A percentile compares a stretch with the other conserved stretches of the same genome.
phyloP scores from a whole-genome alignment of 202 grass and related monocot species.

The Dendrocalamus latiflorus region DNA sequence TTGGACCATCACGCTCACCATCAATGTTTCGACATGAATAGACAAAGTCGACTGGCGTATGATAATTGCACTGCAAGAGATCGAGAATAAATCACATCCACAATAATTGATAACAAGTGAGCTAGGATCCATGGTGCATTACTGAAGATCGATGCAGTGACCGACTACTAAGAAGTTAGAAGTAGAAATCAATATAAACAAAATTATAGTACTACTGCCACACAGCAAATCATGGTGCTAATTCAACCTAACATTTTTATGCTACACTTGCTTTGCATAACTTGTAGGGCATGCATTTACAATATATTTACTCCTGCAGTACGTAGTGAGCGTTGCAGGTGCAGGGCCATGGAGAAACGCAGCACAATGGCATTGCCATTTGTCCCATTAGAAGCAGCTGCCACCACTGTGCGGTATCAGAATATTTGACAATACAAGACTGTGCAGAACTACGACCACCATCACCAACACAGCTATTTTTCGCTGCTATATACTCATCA shows the following conservation, averaged over 20 bases:
- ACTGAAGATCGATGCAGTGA: neutral
- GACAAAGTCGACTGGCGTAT: neutral
- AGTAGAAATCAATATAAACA: too few species aligned
- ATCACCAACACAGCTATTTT: slow-evolving; percentile 5
- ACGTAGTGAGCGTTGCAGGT: neutral
- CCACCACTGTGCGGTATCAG: neutral
- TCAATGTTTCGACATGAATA: neutral
- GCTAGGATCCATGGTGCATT: neutral
- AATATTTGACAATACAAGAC: slow-evolving; percentile 14
- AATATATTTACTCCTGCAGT: neutral
- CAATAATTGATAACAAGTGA: neutral
- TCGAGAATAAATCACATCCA: neutral
- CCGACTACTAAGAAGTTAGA: neutral
- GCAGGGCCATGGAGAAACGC: neutral
- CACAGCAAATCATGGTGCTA: neutral
- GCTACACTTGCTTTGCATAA: neutral
- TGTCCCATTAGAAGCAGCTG: slow-evolving; percentile 1
- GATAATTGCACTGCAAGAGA: neutral
- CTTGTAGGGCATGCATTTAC: neutral
- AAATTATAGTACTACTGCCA: neutral
- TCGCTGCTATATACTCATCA: neutral
- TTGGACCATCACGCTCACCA: neutral
- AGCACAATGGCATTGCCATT: neutral
- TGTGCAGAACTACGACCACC: neutral
- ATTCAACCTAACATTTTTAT: neutral